A percentile compares a stretch with the other conserved stretches of the same genome.
Evolutionary conservation across 345 rosid species (phyloP).

Genomic region (Ricinus communis): DNA sequence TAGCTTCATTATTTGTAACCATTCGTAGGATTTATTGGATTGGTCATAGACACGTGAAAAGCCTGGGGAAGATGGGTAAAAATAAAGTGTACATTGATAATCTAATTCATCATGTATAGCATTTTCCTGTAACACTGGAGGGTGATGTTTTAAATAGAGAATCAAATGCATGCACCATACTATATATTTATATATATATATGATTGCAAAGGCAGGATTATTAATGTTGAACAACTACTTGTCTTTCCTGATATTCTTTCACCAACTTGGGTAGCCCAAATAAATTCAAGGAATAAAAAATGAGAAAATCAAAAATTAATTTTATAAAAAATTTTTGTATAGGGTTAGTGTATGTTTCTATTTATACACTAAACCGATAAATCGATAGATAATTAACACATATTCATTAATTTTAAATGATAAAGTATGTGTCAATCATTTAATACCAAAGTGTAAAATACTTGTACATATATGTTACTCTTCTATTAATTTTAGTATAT

Average conservation of each 20-base stretch:
- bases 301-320: neutral
- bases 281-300: neutral
- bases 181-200: neutral
- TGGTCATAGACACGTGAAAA: no score
- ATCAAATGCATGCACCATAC: neutral
- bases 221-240: neutral
- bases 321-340: no score
- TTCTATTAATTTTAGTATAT: no score
- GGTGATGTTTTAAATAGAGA: neutral
- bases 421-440: no score
- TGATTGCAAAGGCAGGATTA: neutral
- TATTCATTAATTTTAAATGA: no score
- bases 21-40: no score
- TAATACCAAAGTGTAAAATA: no score
- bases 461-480: no score
- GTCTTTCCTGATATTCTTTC: neutral
- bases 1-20: no score
- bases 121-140: neutral
- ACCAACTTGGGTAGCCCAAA: neutral
- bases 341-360: no score
- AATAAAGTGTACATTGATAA: neutral
- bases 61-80: neutral
- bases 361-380: no score
- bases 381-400: no score
- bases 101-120: neutral